Base-by-base conservation (phyloP, 1,284 basidiomycete species). In the Leccinum ponderosum region DNA sequence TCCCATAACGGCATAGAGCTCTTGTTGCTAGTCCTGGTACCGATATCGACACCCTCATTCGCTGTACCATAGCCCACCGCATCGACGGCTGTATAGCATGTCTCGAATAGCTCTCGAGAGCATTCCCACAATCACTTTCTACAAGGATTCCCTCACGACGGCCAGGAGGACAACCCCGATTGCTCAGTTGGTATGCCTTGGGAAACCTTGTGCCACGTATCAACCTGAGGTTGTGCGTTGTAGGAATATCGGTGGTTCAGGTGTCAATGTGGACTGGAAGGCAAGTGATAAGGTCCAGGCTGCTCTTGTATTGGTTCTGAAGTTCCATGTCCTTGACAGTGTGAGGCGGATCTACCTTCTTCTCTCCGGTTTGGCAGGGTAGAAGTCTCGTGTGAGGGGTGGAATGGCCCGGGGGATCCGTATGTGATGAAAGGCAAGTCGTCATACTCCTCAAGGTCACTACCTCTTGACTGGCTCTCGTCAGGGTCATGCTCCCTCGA, bases 141-240 rank as follows among this genome's bases (percentile, higher is more conserved):
- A 94, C 78, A 81, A 87, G 52, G 86, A 83, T 65, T 75, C 79
- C 42, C 65, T 80, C n/a, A 95, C 95, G 1, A 75, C 80, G 6
- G 81, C 85, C 7, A 83, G 91, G 31, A 83, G 95, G 59, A 86
- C 84, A 1, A 72, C 77, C 3, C 82, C 93, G 4, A 80, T 96
- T 50, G 83, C 86, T 3, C 95, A 97, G 71, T 83, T 97, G 25
- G 81, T 79, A 35, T 97, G 95, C 73, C 69, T 85, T n/a, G 94
- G 95, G 27, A 85, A 85, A 64, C 81, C 89, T 39, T 97, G 95
- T 73, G 80, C 78, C 37, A 70, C 84, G 15, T 96, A 87, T 74
- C 83, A 87, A 62, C 95, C 94, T 1, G 90, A 94, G 62, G 91
- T 89, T n/a, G 88, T 97, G 29, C 87, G 93, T 64, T 98, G 95